Base-by-base conservation (phyloP, 192 early-diverging fungal species). In the Entomortierella lignicola region DNA sequence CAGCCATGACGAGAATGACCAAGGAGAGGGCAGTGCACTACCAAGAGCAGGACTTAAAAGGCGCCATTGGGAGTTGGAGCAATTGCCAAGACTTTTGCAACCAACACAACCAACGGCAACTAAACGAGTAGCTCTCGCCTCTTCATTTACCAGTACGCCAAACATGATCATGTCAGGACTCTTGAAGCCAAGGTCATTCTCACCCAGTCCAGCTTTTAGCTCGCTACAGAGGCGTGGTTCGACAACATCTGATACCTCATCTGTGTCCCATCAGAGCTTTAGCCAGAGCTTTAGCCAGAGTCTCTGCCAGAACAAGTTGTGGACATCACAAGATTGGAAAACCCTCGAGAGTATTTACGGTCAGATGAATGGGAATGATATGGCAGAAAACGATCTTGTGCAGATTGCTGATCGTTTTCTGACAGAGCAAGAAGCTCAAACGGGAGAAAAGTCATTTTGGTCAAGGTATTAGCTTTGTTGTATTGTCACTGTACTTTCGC, bases 261-360 rank as follows among this genome's bases (percentile, higher is more conserved):
- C 56, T 7, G 44, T 30, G 13, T 55, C 41, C 8, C 8, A 21
- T 25, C 15, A 2, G 17, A 42, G 25, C 37, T 43, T 31, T 32
- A 37, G 4, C 6, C 44, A 50, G 21, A 26, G 12, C 29, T 48
- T 39, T 51, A 37, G 4, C 6, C 44, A 50, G 21, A 26, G 12
- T 21, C 32, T 39, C 32, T 23, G 13, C 3, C 44, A 50, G 31
- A 34, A 30, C 31, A n/a, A 18, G 13, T 48, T 55, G 4, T 79
- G 75, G 75, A 61, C 51, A 13, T 59, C 48, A 4, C 51, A 43
- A 23, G 55, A 79, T 63, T 79, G 75, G 75, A 59, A 53, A n/a
- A 47, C 48, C 0, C 51, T 79, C 50, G 67, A 79, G 52, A 12
- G 17, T 1, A 8, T 70, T 0, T 79, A 79, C 23, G 27, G 47